Base-by-base conservation (phyloP, 2,329 filamentous ascomycete species). In the Zasmidium cellare region DNA sequence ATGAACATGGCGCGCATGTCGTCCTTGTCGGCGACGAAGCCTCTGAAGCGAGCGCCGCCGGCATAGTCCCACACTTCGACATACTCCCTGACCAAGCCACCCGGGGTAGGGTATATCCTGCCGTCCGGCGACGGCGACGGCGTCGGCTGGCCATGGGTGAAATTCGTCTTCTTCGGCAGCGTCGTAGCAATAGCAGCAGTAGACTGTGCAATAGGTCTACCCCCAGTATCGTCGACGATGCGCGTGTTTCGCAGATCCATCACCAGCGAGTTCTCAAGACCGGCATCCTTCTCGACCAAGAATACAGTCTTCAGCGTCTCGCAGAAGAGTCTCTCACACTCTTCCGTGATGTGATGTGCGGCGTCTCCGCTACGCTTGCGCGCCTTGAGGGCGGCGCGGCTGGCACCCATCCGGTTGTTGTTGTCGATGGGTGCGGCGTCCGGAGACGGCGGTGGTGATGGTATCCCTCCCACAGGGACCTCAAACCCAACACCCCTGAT, bases 281-380 rank as follows among this genome's bases (percentile, higher is more conserved):
- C 84, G 83, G 80, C 77, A 80, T 87, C 87, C 89, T 88, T 87
- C 91, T 96, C 92, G 96, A 91, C 92, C 84, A 89, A 90, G 87
- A 97, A 96, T 82, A 90, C 89, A 82, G 87, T 82, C 81, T 86
- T 89, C 87, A 96, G 90, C 84, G 87, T 88, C 88, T 93, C 91
- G 82, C 92, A 96, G 86, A 96, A 96, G 88, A 96, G 93, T 84
- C 92, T 97, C 92, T 96, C 92, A 96, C 92, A 96, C 91, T 96
- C 92, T 92, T 89, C 92, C 90, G 89, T 92, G 84, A 96, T 96
- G 82, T 88, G 87, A 80, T 90, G 87, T 89, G 91, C 87, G 88
- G 92, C 92, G 91, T 92, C 92, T 90, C 89, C 89, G 88, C 77
- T 80, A 70, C 69, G 67, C 69, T 61, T 63, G 63, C 69, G 67